Evolutionary conservation across 1,139 yeast genomes (phyloP).

Genomic region (Geotrichum europaeum): DNA sequence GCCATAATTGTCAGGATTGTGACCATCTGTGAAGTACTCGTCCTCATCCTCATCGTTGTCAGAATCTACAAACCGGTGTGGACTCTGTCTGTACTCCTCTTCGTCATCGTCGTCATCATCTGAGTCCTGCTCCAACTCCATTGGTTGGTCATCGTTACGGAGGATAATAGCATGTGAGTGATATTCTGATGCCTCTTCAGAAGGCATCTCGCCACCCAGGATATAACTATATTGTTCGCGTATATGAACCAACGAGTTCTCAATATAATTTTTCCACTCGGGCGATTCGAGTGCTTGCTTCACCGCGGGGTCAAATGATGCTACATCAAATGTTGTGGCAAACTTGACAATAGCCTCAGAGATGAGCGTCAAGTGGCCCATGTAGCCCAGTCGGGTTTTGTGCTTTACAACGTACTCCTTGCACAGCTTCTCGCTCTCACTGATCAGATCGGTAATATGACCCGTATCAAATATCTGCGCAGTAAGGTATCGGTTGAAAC

Average conservation of each 20-base stretch:
- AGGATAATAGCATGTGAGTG: constrained; percentile 40
- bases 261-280: constrained; percentile 79
- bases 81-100: constrained; percentile 17
- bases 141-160: constrained; percentile 25
- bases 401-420: constrained; percentile 55
- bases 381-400: constrained; percentile 78
- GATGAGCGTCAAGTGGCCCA: constrained; percentile 93
- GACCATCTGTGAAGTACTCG: constrained; percentile 33
- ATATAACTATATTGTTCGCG: constrained; percentile 95
- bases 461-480: constrained; percentile 79
- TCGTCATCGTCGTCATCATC: constrained; percentile 29
- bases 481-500: constrained; percentile 82
- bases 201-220: constrained; percentile 58
- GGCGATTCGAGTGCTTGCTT: constrained; percentile 51
- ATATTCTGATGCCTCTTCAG: constrained; percentile 45
- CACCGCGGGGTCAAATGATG: constrained; percentile 53
- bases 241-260: constrained; percentile 75
- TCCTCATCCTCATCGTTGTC: constrained; percentile 52
- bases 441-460: constrained; percentile 67
- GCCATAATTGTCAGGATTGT: background rate
- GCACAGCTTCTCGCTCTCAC: constrained; percentile 76
- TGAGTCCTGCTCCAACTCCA: constrained; percentile 37
- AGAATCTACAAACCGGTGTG: constrained; percentile 20
- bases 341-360: constrained; percentile 94
- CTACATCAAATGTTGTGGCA: constrained; percentile 65